These are phyloP conservation scores for Solanum raphanifolium DNA, from an alignment of 257 asterid species.

Conservation along the genomic window DNA sequence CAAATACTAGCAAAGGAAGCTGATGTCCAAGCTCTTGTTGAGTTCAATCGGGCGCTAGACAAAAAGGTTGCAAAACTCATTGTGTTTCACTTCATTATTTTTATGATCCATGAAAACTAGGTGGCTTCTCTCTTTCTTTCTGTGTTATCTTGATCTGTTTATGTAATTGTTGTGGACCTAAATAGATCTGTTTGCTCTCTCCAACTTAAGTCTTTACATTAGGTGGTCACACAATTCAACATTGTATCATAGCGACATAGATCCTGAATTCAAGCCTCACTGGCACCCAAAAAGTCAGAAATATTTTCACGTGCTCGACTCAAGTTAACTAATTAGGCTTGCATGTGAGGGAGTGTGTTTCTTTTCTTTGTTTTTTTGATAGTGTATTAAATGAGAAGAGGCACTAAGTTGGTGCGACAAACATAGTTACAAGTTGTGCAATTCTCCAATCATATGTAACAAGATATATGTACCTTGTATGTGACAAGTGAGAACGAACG, in stretches of 20 bases:
- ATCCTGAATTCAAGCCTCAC: neutral
- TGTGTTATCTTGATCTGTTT: neutral
- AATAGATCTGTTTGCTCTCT: neutral
- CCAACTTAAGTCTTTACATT: neutral
- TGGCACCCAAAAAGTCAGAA: neutral
- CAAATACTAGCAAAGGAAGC: constrained; percentile 84
- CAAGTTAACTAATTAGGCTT: neutral
- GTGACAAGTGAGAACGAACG: neutral
- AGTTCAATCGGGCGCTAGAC: constrained; percentile 73
- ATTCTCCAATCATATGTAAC: neutral
- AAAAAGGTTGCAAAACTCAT: constrained; percentile 47
- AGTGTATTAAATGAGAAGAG: neutral
- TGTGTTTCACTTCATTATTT: neutral
- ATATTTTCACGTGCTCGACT: neutral
- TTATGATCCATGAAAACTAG: neutral
- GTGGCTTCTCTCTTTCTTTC: neutral
- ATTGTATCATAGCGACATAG: neutral
- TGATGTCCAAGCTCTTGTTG: constrained; percentile 74
- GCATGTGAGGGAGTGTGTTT: neutral
- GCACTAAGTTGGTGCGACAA: neutral
- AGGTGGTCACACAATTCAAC: neutral
- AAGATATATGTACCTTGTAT: neutral
- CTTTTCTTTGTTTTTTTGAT: neutral
- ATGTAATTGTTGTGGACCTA: neutral
- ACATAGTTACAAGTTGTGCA: neutral